These are phyloP conservation scores for Acanthamoeba healyi DNA, from an alignment of 208 protist species.

Conservation along the genomic window DNA sequence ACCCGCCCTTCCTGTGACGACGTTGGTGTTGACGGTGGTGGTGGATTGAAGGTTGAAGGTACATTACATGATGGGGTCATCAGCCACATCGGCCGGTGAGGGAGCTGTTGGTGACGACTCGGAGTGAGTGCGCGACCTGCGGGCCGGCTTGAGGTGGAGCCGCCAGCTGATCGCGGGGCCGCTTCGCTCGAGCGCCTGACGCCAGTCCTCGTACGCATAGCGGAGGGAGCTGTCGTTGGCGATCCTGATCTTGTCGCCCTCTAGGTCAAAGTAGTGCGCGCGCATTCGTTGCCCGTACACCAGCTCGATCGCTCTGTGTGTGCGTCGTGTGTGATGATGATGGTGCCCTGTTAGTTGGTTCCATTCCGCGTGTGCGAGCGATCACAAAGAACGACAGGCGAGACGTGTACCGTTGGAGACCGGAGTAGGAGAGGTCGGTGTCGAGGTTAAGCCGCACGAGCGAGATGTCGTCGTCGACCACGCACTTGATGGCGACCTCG, in stretches of 20 bases:
- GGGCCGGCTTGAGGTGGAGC: not conserved
- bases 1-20: too few relatives aligned
- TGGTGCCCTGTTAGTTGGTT: too few relatives aligned
- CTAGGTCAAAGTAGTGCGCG: conserved; percentile 1
- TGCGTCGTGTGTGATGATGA: not conserved
- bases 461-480: not conserved
- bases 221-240: not conserved
- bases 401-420: not conserved
- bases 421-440: not conserved
- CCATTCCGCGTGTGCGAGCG: too few relatives aligned
- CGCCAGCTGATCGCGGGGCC: not conserved
- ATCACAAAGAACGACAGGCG: too few relatives aligned
- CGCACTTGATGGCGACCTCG: conserved; percentile 16
- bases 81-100: not conserved
- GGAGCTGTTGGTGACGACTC: not conserved
- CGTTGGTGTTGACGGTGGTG: not conserved
- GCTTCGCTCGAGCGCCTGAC: not conserved
- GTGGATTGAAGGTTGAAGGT: not conserved
- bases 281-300: not conserved
- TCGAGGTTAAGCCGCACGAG: conserved; percentile 30
- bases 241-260: not conserved
- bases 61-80: not conserved
- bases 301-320: not conserved
- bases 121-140: not conserved
- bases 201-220: conserved; percentile 20